Evolutionary conservation across 257 asterid genomes (phyloP).

Genomic region (Catharanthus roseus): DNA sequence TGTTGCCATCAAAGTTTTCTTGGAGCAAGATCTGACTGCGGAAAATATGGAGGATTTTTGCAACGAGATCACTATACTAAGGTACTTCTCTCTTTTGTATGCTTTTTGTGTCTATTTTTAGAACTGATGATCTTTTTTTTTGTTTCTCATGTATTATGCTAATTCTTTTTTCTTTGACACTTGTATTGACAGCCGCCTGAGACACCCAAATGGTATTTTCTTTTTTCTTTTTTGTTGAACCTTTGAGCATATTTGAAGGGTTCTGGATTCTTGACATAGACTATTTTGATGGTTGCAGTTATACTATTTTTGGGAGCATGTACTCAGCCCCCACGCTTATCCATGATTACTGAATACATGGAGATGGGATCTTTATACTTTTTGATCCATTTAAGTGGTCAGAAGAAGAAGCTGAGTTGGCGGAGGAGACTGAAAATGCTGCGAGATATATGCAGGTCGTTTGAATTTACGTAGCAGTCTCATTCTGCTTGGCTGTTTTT

Average conservation of each 20-base stretch:
- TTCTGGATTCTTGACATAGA: not conserved
- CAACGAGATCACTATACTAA: constrained; percentile 89
- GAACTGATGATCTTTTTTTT: constrained; percentile 10
- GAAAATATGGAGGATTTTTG: constrained; percentile 99
- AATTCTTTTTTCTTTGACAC: constrained; percentile 25
- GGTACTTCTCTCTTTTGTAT: constrained; percentile 38
- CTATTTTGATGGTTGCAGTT: constrained; percentile 42
- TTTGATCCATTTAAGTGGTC: constrained; percentile 89
- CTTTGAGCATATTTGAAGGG: not conserved
- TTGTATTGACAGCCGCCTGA: constrained; percentile 77
- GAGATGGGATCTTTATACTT: constrained; percentile 93
- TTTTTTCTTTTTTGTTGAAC: constrained; percentile 21
- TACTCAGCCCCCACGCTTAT: constrained; percentile 85
- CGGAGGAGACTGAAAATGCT: constrained; percentile 87
- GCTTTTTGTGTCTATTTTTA: constrained; percentile 8
- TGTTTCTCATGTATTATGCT: constrained; percentile 24
- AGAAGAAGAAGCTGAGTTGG: constrained; percentile 86
- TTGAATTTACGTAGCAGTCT: constrained; percentile 9
- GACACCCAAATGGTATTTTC: constrained; percentile 91
- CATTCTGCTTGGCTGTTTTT: constrained; percentile 5
- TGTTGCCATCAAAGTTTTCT: constrained; percentile 92
- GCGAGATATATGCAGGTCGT: constrained; percentile 98
- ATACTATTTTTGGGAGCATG: constrained; percentile 97
- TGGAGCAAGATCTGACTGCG: constrained; percentile 98
- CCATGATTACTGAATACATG: constrained; percentile 95